Base-by-base conservation (phyloP, 129 eudicot species). In the Tanacetum coccineum region DNA sequence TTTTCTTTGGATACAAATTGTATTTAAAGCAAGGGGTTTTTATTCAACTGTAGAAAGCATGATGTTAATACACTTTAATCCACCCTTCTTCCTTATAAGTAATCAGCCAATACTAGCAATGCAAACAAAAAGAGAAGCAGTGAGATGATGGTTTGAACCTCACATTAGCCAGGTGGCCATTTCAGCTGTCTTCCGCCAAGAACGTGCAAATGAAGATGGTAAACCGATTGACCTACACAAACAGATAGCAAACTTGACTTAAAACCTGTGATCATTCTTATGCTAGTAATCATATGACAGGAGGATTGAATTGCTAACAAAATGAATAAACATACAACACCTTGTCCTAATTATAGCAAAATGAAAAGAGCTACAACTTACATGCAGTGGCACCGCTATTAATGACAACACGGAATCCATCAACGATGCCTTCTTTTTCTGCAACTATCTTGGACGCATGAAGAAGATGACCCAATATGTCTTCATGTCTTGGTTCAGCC, bases 391-490 rank as follows among this genome's bases (percentile, higher is more conserved):
- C 79, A 30, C 97, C 97, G 77, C 81, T 85, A 78, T 91, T 91
- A 40, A 91, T 91, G 53, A 91, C 97, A 14, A 91, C 97, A 63
- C 97, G 97, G 50, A 91, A 91, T 67, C 97, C 97, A 81, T 91
- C 97, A 66, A 80, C 62, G 32, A 91, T 81, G 17, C 95, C 92
- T 81, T 91, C 97, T 77, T 74, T 87, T 85, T 91, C 97, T 13
- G 97, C 97, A 58, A 91, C 95, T 78, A 87, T 73, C 61, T 83
- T 91, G 0, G 97, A 84, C 42, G 87, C 93, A 74, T 84, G 78
- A 59, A 91, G 87, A 72, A 91, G 97, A 68, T 79, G 87, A n/a
- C 97, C 97, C 74, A 91, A 65, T 80, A 91, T 80, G 21, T 91
- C 97, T 68, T 72, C 79, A 51, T 91, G 97, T 71, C 86, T 66